These are phyloP conservation scores for Plasmodium fragile DNA, from an alignment of 169 alveolate species.

Conservation along the genomic window DNA sequence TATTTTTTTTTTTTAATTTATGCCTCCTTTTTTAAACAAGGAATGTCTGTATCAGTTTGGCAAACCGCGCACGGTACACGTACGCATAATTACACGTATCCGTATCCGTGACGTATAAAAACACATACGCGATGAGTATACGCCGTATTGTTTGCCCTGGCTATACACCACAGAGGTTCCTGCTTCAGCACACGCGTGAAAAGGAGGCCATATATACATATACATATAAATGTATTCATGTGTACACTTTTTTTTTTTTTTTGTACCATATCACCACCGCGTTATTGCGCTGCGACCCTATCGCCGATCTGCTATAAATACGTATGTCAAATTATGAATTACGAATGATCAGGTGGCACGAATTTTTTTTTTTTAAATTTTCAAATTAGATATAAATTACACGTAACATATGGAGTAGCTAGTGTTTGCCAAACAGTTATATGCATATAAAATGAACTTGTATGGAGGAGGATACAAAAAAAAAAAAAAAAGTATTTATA, in stretches of 20 bases:
- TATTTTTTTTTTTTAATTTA: neutral
- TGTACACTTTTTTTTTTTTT: neutral
- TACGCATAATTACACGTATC: neutral
- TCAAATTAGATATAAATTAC: neutral
- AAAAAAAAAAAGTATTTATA: neutral
- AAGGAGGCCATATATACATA: neutral
- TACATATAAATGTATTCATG: too few species aligned
- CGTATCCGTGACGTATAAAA: neutral
- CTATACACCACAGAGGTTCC: neutral
- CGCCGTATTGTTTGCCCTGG: neutral
- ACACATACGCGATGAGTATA: neutral
- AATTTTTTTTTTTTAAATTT: neutral
- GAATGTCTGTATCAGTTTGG: neutral
- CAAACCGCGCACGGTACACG: neutral
- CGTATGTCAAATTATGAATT: neutral
- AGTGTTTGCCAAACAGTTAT: neutral
- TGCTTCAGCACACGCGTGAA: neutral
- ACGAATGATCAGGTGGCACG: neutral
- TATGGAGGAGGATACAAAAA: neutral
- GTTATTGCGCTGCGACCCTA: neutral
- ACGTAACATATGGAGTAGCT: neutral
- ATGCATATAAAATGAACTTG: neutral
- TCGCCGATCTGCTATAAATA: neutral
- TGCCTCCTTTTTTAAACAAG: neutral
- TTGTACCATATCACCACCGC: neutral